Percentiles rank a stretch among this genome's conserved stretches.
phyloP scores from a whole-genome alignment of 495 filamentous ascomycete species.

The Neurospora cerealis region DNA sequence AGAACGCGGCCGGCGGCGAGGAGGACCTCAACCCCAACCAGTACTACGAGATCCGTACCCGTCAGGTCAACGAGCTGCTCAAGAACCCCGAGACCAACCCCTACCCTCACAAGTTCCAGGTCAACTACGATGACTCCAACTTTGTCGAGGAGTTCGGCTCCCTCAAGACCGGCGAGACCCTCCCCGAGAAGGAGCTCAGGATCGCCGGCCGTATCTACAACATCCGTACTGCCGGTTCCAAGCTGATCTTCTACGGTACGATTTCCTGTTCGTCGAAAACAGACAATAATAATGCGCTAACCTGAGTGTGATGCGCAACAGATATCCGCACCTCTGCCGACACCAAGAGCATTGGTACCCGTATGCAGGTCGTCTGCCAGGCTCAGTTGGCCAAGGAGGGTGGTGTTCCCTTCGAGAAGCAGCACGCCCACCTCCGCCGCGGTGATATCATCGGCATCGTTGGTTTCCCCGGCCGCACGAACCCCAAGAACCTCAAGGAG shows the following conservation, averaged over 20 bases:
- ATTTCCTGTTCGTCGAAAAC: neutral
- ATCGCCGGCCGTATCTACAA: slow-evolving; percentile 83
- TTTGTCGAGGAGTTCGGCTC: slow-evolving; percentile 64
- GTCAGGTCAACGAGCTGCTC: slow-evolving; percentile 74
- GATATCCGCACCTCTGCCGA: slow-evolving; percentile 58
- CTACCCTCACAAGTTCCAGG: slow-evolving; percentile 95
- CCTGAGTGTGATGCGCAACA: neutral
- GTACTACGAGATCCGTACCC: slow-evolving; percentile 92
- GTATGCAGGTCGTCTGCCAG: slow-evolving; percentile 88
- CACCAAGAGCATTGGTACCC: slow-evolving; percentile 47
- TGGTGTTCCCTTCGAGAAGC: slow-evolving; percentile 60
- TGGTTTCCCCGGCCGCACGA: slow-evolving; percentile 81
- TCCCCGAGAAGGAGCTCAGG: slow-evolving; percentile 58
- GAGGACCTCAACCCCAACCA: slow-evolving; percentile 74
- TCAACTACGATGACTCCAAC: slow-evolving; percentile 65
- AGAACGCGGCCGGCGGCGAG: slow-evolving; percentile 34
- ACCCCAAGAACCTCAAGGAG: slow-evolving; percentile 65
- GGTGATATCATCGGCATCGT: slow-evolving; percentile 87
- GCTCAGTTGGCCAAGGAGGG: slow-evolving; percentile 55
- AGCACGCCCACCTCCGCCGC: slow-evolving; percentile 82
- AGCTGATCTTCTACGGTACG: slow-evolving; percentile 74
- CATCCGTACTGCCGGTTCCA: slow-evolving; percentile 70
- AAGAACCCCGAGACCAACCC: slow-evolving; percentile 74
- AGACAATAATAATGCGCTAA: neutral
- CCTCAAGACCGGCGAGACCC: slow-evolving; percentile 78